phyloP scores from a whole-genome alignment of 148 eudicot genomes.

The Rhododendron mucronatum region DNA sequence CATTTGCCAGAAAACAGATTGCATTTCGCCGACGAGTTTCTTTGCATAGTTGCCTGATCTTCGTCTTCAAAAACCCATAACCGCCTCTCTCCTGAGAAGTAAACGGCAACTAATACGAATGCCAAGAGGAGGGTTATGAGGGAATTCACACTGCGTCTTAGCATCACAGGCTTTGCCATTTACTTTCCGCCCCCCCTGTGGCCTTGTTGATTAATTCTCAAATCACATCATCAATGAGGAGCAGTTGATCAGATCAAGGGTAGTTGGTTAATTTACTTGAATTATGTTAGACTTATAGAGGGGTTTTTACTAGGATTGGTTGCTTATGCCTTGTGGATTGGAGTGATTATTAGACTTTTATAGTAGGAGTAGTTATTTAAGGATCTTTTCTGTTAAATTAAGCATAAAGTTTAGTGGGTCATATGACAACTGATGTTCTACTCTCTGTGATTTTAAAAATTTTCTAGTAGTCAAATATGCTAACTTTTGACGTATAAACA shows the following conservation, averaged over 20 bases:
- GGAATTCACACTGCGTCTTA: conserved; percentile 41
- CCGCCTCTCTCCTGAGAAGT: conserved; percentile 25
- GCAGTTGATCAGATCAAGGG: not conserved
- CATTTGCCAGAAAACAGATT: conserved; percentile 72
- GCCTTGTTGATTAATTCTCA: not conserved
- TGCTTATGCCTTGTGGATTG: not conserved
- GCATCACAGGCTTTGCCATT: conserved; percentile 29
- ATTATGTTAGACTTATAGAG: not conserved
- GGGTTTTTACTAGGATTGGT: too few relatives aligned
- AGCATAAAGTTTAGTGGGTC: not conserved
- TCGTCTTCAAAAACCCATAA: conserved; percentile 7
- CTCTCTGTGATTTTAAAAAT: not conserved
- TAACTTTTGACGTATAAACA: not conserved
- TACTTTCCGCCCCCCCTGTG: not conserved
- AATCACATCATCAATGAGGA: conserved; percentile 2
- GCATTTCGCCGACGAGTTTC: conserved; percentile 23
- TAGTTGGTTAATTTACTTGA: not conserved
- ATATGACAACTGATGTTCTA: not conserved
- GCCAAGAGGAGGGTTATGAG: conserved; percentile 31
- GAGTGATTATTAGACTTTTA: not conserved
- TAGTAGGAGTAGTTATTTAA: not conserved
- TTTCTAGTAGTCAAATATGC: too few relatives aligned
- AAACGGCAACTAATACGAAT: conserved; percentile 32
- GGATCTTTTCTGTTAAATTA: not conserved
- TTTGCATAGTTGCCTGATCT: not conserved